Conservation (phyloP, 179 eudicot species). For the Silene vulgaris region DNA sequence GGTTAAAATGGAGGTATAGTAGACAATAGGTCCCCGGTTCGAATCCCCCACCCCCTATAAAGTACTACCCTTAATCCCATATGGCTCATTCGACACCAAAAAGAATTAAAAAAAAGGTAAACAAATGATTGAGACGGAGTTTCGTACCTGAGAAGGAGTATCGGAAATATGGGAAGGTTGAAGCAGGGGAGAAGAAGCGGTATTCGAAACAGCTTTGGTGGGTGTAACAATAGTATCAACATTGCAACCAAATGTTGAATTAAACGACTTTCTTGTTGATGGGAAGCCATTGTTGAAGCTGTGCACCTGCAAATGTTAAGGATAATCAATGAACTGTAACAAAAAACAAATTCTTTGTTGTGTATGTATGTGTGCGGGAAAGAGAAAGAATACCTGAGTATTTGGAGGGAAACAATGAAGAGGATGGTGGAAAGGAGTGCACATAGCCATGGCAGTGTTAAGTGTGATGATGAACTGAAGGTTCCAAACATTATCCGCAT, state of each 20-base stretch:
- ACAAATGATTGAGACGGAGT: background rate
- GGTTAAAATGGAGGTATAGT: too few species aligned
- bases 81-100: too few species aligned
- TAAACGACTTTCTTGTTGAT: constrained; percentile 2
- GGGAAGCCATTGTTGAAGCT: constrained; percentile 26
- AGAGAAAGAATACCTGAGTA: constrained; percentile 31
- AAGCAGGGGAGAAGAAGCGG: constrained; percentile 45
- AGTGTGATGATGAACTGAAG: background rate
- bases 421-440: constrained; percentile 33
- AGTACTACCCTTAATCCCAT: too few species aligned
- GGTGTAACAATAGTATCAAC: constrained; percentile 15
- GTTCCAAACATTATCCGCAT: background rate
- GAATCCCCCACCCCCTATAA: too few species aligned
- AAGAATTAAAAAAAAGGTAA: background rate
- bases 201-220: constrained; percentile 26
- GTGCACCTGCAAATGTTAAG: constrained; percentile 18
- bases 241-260: background rate
- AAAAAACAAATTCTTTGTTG: background rate
- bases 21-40: too few species aligned
- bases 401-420: constrained; percentile 26
- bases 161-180: constrained; percentile 37
- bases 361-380: background rate
- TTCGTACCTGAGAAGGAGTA: constrained; percentile 39
- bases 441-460: constrained; percentile 40
- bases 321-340: background rate